These are phyloP conservation scores for Diplodia mutila DNA, from an alignment of 2,329 filamentous ascomycete genomes.

Conservation along the genomic window DNA sequence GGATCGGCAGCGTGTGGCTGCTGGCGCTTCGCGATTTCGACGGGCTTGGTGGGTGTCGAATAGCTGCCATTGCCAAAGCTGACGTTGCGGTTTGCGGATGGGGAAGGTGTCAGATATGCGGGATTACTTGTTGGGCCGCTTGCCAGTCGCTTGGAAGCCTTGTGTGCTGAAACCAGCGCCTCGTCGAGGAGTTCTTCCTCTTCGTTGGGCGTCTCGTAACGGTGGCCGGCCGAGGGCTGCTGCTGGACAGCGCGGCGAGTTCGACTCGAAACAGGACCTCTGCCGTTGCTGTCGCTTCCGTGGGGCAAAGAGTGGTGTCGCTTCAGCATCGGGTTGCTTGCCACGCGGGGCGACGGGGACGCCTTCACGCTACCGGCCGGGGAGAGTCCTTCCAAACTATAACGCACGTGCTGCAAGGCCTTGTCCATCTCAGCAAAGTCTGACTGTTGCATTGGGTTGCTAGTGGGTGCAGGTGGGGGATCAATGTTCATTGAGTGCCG, in stretches of 20 bases:
- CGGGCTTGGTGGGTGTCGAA: conserved; percentile 67
- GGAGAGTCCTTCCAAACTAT: conserved; percentile 54
- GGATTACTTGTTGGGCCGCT: conserved; percentile 29
- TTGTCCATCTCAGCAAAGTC: conserved; percentile 65
- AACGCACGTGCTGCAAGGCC: conserved; percentile 63
- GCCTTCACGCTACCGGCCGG: conserved; percentile 38
- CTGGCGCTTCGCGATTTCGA: conserved; percentile 67
- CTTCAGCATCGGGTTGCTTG: conserved; percentile 53
- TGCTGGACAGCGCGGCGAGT: conserved; percentile 75
- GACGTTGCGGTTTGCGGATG: conserved; percentile 82
- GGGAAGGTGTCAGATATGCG: conserved; percentile 72
- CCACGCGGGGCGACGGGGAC: conserved; percentile 41
- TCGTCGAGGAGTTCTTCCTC: conserved; percentile 96
- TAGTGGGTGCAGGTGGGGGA: conserved; percentile 52
- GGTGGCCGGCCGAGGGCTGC: conserved; percentile 73
- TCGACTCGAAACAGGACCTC: conserved; percentile 71
- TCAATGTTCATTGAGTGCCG: conserved; percentile 68
- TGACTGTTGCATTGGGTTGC: conserved; percentile 46
- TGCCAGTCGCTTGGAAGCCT: conserved; percentile 73
- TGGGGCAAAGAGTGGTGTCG: conserved; percentile 50
- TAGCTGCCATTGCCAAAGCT: conserved; percentile 70
- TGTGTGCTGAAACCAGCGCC: conserved; percentile 75
- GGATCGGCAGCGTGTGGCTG: conserved; percentile 50
- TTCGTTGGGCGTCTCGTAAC: conserved; percentile 94
- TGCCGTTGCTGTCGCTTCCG: conserved; percentile 27